Base-by-base conservation (phyloP, 2,329 filamentous ascomycete genomes). In the Fusarium chuoi region DNA sequence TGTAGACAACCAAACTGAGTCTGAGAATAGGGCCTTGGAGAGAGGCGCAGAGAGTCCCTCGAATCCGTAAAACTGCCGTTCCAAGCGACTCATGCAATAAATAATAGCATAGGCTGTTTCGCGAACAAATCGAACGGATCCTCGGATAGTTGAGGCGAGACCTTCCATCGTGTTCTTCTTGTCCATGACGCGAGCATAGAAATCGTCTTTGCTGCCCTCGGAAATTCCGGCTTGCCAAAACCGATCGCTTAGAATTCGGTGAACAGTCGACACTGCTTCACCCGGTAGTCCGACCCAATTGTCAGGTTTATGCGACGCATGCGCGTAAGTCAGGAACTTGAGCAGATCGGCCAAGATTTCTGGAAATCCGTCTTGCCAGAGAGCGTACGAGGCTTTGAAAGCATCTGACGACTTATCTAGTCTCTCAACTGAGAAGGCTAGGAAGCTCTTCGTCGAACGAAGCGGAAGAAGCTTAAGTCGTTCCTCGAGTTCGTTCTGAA, bases 191-290 rank as follows among this genome's bases (percentile, higher is more conserved):
- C 94, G 90, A 38, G 94, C 93, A 82, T 98, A 98, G 81, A 99
- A 99, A 66, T 98, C 96, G 71, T 98, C 96, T 81, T 96, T 95
- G 77, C 94, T 98, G 33, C 97, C 96, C 70, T 92, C 93, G 0
- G 96, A 98, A 57, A 99, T 99, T 15, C 96, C 96, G 12, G 95
- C 94, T 85, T 99, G 96, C 96, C 96, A 99, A 81, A 99, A 99
- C 30, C 96, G 89, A 82, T 99, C 96, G 20, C 95, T 97, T 28
- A 99, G 85, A 26, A 98, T 94, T 28, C 94, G 90, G 48, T 91
- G 89, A 44, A 98, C 93, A 59, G 97, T 90, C 10, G 88, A 85
- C 66, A 91, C 91, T 86, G 97, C 92, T 46, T 97, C 94, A 17
- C 86, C 81, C 3, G 95, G 92, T 22, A 98, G 84, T 38, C 91